Conservation (phyloP, 345 rosid species). For the Triadica sebifera region DNA sequence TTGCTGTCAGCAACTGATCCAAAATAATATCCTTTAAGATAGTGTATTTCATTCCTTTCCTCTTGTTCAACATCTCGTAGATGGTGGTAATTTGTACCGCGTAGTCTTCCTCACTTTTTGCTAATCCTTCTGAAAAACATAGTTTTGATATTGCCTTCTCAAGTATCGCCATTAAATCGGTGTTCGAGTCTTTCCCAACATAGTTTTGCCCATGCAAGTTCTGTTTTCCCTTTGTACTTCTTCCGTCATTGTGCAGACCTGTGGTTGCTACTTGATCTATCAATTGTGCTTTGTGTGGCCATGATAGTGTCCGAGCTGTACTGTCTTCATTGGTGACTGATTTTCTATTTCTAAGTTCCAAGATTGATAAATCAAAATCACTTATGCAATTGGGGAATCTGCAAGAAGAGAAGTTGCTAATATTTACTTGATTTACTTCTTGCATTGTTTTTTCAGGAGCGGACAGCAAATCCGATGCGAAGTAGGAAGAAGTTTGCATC, state of each 20-base stretch:
- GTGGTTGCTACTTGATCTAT: conserved; percentile 41
- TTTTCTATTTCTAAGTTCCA: conserved; percentile 38
- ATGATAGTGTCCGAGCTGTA: conserved; percentile 22
- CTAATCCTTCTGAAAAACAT: conserved; percentile 49
- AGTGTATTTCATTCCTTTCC: conserved; percentile 55
- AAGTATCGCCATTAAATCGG: conserved; percentile 47
- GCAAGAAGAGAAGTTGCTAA: conserved; percentile 22
- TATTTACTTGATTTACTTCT: conserved; percentile 24
- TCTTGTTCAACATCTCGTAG: conserved; percentile 58
- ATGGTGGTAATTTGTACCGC: conserved; percentile 58
- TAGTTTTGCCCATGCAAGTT: conserved; percentile 19
- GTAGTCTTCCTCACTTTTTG: conserved; percentile 51
- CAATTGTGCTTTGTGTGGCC: conserved; percentile 32
- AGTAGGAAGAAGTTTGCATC: conserved; percentile 26
- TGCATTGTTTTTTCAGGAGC: conserved; percentile 27
- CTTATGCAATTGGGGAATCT: conserved; percentile 33
- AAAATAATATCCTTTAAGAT: conserved; percentile 69
- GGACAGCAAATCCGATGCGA: conserved; percentile 21
- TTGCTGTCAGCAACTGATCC: conserved; percentile 63
- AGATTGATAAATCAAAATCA: conserved; percentile 41
- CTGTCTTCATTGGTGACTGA: conserved; percentile 28
- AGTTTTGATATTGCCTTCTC: conserved; percentile 55
- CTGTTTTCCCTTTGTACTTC: conserved; percentile 30
- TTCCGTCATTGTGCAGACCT: background rate
- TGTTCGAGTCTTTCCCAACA: conserved; percentile 32